Evolutionary conservation across 2,329 filamentous ascomycete genomes (phyloP).

Genomic region (Calonectria pseudoturangicola): DNA sequence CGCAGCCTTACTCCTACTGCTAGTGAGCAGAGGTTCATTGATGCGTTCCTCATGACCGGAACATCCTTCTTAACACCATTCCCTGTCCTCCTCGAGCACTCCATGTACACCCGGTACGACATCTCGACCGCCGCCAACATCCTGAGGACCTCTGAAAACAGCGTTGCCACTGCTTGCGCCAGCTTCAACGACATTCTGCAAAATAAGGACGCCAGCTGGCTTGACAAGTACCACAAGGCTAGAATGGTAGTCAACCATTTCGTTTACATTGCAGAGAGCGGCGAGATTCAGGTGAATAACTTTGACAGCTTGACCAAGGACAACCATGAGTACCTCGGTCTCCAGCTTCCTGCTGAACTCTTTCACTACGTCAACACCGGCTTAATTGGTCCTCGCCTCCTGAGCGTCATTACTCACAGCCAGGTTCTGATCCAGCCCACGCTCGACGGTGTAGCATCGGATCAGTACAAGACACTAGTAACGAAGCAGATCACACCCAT

Average conservation of each 20-base stretch:
- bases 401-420: slow-evolving; percentile 88
- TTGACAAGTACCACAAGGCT: slow-evolving; percentile 90
- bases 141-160: slow-evolving; percentile 80
- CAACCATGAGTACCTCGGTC: slow-evolving; percentile 92
- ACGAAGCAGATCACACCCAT: slow-evolving; percentile 83
- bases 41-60: slow-evolving; percentile 88
- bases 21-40: slow-evolving; percentile 84
- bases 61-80: slow-evolving; percentile 87
- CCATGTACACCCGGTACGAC: slow-evolving; percentile 73
- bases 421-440: slow-evolving; percentile 88
- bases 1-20: slow-evolving; percentile 79
- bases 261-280: slow-evolving; percentile 85
- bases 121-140: slow-evolving; percentile 87
- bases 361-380: slow-evolving; percentile 93
- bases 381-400: slow-evolving; percentile 84
- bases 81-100: slow-evolving; percentile 81
- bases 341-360: slow-evolving; percentile 91
- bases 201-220: slow-evolving; percentile 82
- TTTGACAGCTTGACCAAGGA: slow-evolving; percentile 85
- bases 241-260: slow-evolving; percentile 91
- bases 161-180: slow-evolving; percentile 83
- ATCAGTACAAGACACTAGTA: slow-evolving; percentile 88
- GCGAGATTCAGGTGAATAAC: slow-evolving; percentile 85
- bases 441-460: slow-evolving; percentile 86
- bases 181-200: slow-evolving; percentile 88